Conservation (phyloP, 2,329 filamentous ascomycete species). For the Pseudogymnoascus verrucosus region DNA sequence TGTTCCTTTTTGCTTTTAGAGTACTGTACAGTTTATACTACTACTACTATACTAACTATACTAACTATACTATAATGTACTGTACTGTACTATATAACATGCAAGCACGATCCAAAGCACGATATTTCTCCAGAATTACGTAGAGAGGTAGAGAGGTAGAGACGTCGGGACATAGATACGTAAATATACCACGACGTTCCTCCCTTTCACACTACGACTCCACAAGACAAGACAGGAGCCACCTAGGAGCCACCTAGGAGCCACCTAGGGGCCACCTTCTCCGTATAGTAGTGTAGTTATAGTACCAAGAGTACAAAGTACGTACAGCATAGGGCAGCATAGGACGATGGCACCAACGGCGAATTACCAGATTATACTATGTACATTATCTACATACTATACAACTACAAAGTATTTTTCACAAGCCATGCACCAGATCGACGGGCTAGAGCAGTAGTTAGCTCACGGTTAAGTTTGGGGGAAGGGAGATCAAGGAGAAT, state of each 20-base stretch:
- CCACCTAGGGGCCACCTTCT: not conserved
- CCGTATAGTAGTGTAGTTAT: not conserved
- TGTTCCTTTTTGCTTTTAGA: not conserved
- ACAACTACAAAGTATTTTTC: not conserved
- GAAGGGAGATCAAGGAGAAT: not conserved
- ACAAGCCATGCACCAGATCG: not conserved
- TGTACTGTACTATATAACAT: not conserved
- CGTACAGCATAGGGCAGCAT: not conserved
- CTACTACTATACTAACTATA: no score
- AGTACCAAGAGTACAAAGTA: not conserved
- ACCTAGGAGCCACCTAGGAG: no score
- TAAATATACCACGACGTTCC: not conserved
- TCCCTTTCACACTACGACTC: not conserved
- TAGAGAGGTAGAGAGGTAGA: not conserved
- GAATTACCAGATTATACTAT: no score
- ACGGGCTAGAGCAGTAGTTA: not conserved
- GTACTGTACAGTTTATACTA: not conserved
- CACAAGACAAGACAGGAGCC: not conserved
- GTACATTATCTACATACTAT: no score
- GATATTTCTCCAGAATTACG: not conserved
- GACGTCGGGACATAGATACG: not conserved
- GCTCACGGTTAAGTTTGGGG: not conserved
- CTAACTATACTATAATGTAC: not conserved
- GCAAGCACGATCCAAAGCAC: not conserved
- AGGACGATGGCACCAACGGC: not conserved